These are phyloP conservation scores for Saccharomycopsis hybrid DNA, from an alignment of 1,139 yeast species.

Conservation along the genomic window DNA sequence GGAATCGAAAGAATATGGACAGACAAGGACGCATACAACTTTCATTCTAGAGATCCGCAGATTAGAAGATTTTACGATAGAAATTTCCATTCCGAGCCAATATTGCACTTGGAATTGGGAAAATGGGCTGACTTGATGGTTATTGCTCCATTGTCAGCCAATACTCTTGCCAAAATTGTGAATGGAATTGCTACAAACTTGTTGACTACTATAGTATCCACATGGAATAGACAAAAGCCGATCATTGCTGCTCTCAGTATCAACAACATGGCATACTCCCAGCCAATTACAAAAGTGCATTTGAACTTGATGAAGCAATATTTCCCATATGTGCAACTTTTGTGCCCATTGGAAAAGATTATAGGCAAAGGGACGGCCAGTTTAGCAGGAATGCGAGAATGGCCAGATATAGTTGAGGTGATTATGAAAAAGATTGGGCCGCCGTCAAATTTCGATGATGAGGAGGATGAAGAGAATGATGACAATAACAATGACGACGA, in stretches of 20 bases:
- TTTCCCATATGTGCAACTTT: conserved; percentile 84
- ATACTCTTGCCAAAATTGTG: conserved; percentile 80
- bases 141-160: conserved; percentile 86
- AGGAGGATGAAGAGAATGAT: conserved; percentile 34
- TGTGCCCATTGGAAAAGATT: conserved; percentile 88
- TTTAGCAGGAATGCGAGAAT: conserved; percentile 89
- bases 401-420: conserved; percentile 84
- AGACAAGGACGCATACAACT: conserved; percentile 76
- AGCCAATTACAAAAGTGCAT: conserved; percentile 81
- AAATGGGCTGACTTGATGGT: conserved; percentile 92
- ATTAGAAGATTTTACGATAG: conserved; percentile 2
- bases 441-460: conserved; percentile 29
- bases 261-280: conserved; percentile 84
- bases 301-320: conserved; percentile 68
- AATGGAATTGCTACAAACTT: conserved; percentile 85
- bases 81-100: conserved; percentile 53
- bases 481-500: conserved; percentile 13
- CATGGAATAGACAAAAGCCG: conserved; percentile 89
- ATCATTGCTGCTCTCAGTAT: conserved; percentile 86
- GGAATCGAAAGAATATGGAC: conserved; percentile 63
- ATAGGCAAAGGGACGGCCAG: conserved; percentile 94
- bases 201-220: conserved; percentile 78
- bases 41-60: conserved; percentile 4
- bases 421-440: conserved; percentile 71
- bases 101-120: conserved; percentile 82